A percentile compares a stretch with the other conserved stretches of the same genome.
phyloP scores from a whole-genome alignment of 1,139 yeast species.

The Nakaseomyces nivariensis region DNA sequence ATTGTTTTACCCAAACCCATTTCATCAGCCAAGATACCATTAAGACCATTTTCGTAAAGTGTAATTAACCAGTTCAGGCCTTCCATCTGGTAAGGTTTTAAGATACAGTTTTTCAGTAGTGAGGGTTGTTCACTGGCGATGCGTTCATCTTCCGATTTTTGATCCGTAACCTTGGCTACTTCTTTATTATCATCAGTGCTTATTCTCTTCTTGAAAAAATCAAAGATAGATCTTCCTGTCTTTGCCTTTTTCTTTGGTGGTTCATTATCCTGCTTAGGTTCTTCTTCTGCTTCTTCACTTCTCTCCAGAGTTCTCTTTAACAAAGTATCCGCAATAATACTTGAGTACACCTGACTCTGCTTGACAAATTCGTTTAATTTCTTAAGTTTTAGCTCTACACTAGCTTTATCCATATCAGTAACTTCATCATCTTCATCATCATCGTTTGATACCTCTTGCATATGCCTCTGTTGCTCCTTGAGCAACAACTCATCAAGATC shows the following conservation, averaged over 20 bases:
- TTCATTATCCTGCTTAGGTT: slow-evolving; percentile 9
- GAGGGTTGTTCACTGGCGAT: slow-evolving; percentile 45
- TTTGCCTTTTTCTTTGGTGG: slow-evolving; percentile 19
- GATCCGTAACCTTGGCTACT: neutral
- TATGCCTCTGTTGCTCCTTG: slow-evolving; percentile 4
- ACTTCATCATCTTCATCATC: slow-evolving; percentile 12
- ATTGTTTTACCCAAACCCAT: slow-evolving; percentile 95
- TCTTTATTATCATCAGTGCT: slow-evolving; percentile 9
- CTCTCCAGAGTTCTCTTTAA: slow-evolving; percentile 33
- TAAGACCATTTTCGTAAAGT: slow-evolving; percentile 82
- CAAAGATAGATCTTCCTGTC: slow-evolving; percentile 13
- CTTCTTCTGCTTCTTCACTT: slow-evolving; percentile 3
- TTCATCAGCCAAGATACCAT: slow-evolving; percentile 93
- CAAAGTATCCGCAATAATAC: slow-evolving; percentile 71
- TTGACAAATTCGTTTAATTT: slow-evolving; percentile 64
- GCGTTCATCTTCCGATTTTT: slow-evolving; percentile 8
- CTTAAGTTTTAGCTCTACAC: slow-evolving; percentile 40
- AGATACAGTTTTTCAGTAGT: slow-evolving; percentile 51
- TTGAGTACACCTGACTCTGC: slow-evolving; percentile 74
- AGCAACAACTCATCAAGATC: neutral
- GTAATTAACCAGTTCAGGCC: slow-evolving; percentile 89
- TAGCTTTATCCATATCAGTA: slow-evolving; percentile 16
- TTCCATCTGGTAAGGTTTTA: slow-evolving; percentile 79
- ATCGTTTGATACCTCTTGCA: slow-evolving; percentile 5
- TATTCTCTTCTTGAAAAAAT: slow-evolving; percentile 19